A percentile compares a stretch with the other conserved stretches of the same genome.
Evolutionary conservation across 768 basidiomycete genomes (phyloP).

Genomic region (Termitomyces sp.): DNA sequence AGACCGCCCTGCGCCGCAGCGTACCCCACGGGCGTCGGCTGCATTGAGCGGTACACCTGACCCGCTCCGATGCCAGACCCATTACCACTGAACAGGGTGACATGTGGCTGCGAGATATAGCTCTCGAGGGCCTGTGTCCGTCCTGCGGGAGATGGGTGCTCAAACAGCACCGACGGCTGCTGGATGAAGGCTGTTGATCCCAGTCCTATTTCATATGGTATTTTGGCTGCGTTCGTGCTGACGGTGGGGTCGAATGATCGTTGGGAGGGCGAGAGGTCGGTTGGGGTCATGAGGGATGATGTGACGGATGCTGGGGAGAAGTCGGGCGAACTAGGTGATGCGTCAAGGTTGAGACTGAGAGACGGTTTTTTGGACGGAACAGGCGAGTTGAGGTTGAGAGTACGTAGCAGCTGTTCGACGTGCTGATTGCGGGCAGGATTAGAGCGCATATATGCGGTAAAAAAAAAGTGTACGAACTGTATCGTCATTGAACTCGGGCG

Average conservation of each 20-base stretch:
- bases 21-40: constrained; percentile 1
- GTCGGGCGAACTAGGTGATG: constrained; percentile 55
- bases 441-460: constrained; percentile 4
- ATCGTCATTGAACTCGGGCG: constrained; percentile 38
- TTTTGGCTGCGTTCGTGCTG: constrained; percentile 31
- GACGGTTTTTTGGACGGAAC: constrained; percentile 40
- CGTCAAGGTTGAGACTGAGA: constrained; percentile 38
- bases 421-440: constrained; percentile 34
- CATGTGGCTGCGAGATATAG: constrained; percentile 7
- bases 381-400: constrained; percentile 76
- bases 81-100: neutral
- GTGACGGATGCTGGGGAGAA: constrained; percentile 69
- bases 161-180: constrained; percentile 35
- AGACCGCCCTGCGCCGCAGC: constrained; percentile 16
- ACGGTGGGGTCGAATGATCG: constrained; percentile 36
- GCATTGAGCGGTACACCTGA: neutral
- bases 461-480: constrained; percentile 5
- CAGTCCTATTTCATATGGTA: constrained; percentile 45
- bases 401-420: constrained; percentile 75
- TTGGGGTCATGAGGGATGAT: constrained; percentile 68
- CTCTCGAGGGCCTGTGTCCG: constrained; percentile 11
- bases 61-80: neutral
- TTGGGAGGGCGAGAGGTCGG: constrained; percentile 65
- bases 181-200: constrained; percentile 27
- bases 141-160: constrained; percentile 22